A percentile compares a stretch with the other conserved stretches of the same genome.
Conservation (phyloP, 139 green algal genomes). For the Mychonastes homosphaera region DNA sequence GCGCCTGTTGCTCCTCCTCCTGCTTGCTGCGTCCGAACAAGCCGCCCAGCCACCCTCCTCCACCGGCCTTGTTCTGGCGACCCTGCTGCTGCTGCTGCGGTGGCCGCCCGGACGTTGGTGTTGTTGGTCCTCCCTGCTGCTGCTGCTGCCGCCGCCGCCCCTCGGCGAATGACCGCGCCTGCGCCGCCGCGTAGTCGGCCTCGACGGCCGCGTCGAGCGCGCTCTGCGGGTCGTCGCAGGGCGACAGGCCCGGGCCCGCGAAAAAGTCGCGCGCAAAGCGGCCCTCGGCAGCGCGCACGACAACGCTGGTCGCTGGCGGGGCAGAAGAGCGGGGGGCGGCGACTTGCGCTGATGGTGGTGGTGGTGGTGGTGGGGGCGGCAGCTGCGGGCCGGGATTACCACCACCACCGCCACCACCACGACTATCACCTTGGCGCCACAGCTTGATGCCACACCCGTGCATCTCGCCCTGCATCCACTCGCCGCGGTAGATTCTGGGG, state of each 20-base stretch:
- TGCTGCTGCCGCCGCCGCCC: too few relatives aligned
- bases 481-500: slow-evolving; percentile 45
- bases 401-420: too few relatives aligned
- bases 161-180: slow-evolving; percentile 37
- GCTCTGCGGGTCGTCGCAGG: slow-evolving; percentile 29
- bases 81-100: slow-evolving; percentile 10
- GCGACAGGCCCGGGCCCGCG: slow-evolving; percentile 39
- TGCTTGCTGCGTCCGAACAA: too few relatives aligned
- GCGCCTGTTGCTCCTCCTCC: slow-evolving; percentile 8
- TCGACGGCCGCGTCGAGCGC: slow-evolving; percentile 35
- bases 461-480: slow-evolving; percentile 52
- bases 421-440: slow-evolving; percentile 15
- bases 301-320: too few relatives aligned
- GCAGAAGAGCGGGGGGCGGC: too few relatives aligned
- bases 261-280: slow-evolving; percentile 52
- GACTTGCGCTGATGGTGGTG: too few relatives aligned
- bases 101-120: too few relatives aligned
- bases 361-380: too few relatives aligned
- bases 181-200: slow-evolving; percentile 47
- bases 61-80: too few relatives aligned
- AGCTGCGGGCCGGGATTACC: too few relatives aligned
- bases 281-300: slow-evolving; percentile 29
- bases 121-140: neutral
- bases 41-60: too few relatives aligned
- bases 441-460: slow-evolving; percentile 58